Conservation (phyloP, 2,329 filamentous ascomycete genomes). For the Kalaharituber pfeilii region DNA sequence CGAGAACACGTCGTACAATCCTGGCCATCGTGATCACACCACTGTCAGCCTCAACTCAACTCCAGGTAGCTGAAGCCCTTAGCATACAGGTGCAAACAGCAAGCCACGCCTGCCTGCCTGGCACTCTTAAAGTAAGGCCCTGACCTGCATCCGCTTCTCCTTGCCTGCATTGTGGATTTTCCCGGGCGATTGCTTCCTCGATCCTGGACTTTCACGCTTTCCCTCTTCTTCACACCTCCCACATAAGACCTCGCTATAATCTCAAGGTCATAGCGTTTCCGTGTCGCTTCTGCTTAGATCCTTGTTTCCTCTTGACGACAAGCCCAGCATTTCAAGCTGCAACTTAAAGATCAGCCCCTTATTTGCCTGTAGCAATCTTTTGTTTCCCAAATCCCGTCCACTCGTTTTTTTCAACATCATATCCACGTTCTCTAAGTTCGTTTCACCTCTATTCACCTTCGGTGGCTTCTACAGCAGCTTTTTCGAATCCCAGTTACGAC, state of each 20-base stretch:
- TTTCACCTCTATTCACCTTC: background rate
- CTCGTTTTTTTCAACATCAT: background rate
- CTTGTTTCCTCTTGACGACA: background rate
- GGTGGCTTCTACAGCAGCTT: background rate
- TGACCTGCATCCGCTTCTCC: too few relatives aligned
- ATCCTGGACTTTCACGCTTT: too few relatives aligned
- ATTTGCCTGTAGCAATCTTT: background rate
- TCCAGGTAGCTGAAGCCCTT: too few relatives aligned
- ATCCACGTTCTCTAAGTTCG: background rate
- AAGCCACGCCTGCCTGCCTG: too few relatives aligned
- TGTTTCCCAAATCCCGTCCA: background rate
- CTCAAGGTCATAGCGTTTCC: background rate
- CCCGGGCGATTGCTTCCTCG: too few relatives aligned
- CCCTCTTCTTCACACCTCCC: too few relatives aligned
- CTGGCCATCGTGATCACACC: background rate
- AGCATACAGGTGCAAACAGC: too few relatives aligned
- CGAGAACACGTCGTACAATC: background rate
- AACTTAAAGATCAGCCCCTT: background rate
- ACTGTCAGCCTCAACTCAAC: background rate
- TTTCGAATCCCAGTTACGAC: background rate
- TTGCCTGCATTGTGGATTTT: too few relatives aligned
- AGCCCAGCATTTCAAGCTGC: background rate
- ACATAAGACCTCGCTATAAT: too few relatives aligned
- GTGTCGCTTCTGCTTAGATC: background rate
- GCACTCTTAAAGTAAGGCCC: too few relatives aligned